Base-by-base conservation (phyloP, 768 basidiomycete genomes). In the Nidularia sp. region DNA sequence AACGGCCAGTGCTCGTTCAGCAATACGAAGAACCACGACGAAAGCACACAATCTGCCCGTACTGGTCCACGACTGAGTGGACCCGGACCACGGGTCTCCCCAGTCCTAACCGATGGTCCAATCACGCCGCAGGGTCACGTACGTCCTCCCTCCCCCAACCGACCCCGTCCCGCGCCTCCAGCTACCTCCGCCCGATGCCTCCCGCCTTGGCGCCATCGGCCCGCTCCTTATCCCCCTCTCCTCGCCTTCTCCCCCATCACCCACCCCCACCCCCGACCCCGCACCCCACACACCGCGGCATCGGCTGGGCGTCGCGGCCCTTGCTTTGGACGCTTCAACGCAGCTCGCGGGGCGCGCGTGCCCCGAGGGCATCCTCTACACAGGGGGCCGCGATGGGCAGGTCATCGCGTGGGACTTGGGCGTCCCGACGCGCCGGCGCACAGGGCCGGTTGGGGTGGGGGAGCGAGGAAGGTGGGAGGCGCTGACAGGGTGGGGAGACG, bases 311-410 rank as follows among this genome's bases (percentile, higher is more conserved):
- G 84, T 94, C 35, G 83, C 89, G 0, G 86, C 90, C 0, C 78
- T 98, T n/a, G 94, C 90, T 0, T 72, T 98, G 18, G 94, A 98
- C 67, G 78, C 81, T 0, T 86, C 90, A 0, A 96, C 94, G 2
- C 78, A 80, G 45, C 77, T 97, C 5, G 63, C 77, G n/a, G 86
- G 86, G 4, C 74, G 73, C n/a, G 53, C 66, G 4, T 61, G 76
- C 3, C 93, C 94, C 0, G 84, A 90, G 57, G 94, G 94, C 4
- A 94, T 97, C 41, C 70, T 97, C 2, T 97, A 97, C 64, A 85
- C 91, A 2, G 93, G 87, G 29, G 93, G 92, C 22, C 75, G 94
- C 52, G 94, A 97, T 70, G 94, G 94, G 0, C 74, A 93, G 42
- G 75, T 96, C 45, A 85, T 94, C 36, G 83, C 87, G 6, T 95